A percentile compares a stretch with the other conserved stretches of the same genome.
phyloP scores from a whole-genome alignment of 140 eudicot genomes.

The Bidens hawaiensis region DNA sequence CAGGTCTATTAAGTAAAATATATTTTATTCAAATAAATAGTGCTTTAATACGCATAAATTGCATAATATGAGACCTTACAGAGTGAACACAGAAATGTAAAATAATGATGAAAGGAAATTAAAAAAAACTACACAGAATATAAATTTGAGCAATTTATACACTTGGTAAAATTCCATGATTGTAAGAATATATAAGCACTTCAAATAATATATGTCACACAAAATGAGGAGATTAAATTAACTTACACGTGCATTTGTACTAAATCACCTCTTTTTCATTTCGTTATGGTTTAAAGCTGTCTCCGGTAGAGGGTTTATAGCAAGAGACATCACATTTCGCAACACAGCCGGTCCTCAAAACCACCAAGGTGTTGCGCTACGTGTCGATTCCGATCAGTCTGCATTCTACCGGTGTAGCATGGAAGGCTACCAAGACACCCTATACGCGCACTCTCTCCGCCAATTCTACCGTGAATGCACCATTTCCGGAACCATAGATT shows the following conservation, averaged over 20 bases:
- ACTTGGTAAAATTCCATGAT: neutral
- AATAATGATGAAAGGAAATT: no score
- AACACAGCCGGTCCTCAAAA: slow-evolving; percentile 86
- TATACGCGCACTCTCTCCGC: slow-evolving; percentile 88
- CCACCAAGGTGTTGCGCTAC: slow-evolving; percentile 87
- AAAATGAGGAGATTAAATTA: neutral
- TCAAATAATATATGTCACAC: neutral
- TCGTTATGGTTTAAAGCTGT: slow-evolving; percentile 50
- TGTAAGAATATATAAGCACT: no score
- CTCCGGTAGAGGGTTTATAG: slow-evolving; percentile 86
- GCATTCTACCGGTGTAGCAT: slow-evolving; percentile 89
- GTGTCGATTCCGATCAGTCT: slow-evolving; percentile 87
- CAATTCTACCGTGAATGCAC: slow-evolving; percentile 90
- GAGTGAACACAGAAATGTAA: neutral
- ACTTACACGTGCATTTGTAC: neutral
- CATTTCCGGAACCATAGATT: slow-evolving; percentile 89
- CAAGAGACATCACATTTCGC: slow-evolving; percentile 85
- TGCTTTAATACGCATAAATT: neutral
- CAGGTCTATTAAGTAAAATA: neutral
- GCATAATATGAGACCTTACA: neutral
- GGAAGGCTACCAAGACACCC: slow-evolving; percentile 97
- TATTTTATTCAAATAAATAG: neutral
- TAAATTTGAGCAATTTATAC: neutral
- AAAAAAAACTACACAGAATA: neutral
- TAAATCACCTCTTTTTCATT: neutral